phyloP scores from a whole-genome alignment of 306 rosid species.

The Cicer chorassanicum region DNA sequence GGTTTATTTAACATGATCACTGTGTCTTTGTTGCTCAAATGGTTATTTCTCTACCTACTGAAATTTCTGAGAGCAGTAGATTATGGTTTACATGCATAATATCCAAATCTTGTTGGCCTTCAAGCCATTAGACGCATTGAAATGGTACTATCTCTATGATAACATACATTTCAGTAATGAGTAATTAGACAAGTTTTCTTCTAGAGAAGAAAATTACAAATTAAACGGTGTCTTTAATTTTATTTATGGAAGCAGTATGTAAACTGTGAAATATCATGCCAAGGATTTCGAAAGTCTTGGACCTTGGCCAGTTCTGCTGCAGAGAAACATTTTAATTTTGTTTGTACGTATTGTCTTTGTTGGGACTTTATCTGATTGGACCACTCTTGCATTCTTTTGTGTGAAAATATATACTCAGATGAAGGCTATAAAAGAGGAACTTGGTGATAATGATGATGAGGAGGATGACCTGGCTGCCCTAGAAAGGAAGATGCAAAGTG shows the following conservation, averaged over 20 bases:
- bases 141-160: slow-evolving; percentile 4
- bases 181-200: slow-evolving; percentile 21
- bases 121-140: slow-evolving; percentile 17
- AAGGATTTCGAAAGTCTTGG: background rate
- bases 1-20: slow-evolving; percentile 16
- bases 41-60: slow-evolving; percentile 29
- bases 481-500: slow-evolving; percentile 96
- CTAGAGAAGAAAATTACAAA: background rate
- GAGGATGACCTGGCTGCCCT: slow-evolving; percentile 90
- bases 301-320: slow-evolving; percentile 29
- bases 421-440: slow-evolving; percentile 99
- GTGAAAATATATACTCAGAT: slow-evolving; percentile 61
- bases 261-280: slow-evolving; percentile 37
- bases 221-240: slow-evolving; percentile 11
- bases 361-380: slow-evolving; percentile 32
- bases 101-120: slow-evolving; percentile 22
- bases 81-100: slow-evolving; percentile 25
- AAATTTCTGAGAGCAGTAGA: slow-evolving; percentile 19
- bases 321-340: slow-evolving; percentile 32
- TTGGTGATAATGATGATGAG: slow-evolving; percentile 95
- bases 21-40: slow-evolving; percentile 23
- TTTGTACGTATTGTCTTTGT: slow-evolving; percentile 1
- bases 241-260: slow-evolving; percentile 10
- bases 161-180: slow-evolving; percentile 1
- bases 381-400: slow-evolving; percentile 35